Conservation (phyloP, 2,329 filamentous ascomycete genomes). For the Cladosporium sp. region DNA sequence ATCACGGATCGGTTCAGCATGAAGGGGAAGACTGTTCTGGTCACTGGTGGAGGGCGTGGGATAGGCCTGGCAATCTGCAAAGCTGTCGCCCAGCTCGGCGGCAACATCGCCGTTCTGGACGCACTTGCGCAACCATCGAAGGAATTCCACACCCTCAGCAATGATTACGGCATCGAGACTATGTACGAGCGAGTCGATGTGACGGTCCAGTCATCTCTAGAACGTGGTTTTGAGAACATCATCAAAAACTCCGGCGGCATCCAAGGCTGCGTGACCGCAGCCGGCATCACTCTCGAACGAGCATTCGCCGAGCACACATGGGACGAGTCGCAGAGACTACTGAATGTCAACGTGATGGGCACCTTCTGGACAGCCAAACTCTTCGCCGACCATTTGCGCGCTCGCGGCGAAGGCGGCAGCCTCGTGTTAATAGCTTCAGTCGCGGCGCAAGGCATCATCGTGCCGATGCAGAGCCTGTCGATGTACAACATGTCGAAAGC, state of each 20-base stretch:
- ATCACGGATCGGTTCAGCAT: conserved; percentile 19
- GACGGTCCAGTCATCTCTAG: conserved; percentile 30
- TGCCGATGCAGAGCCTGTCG: conserved; percentile 35
- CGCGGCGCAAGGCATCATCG: conserved; percentile 35
- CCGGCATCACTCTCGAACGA: conserved; percentile 35
- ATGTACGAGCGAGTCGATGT: conserved; percentile 41
- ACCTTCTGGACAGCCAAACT: conserved; percentile 39
- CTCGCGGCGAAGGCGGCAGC: conserved; percentile 37
- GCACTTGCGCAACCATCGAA: conserved; percentile 49
- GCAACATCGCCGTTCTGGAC: conserved; percentile 59
- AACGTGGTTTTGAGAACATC: conserved; percentile 28
- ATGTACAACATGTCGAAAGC: conserved; percentile 37
- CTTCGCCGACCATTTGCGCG: conserved; percentile 37
- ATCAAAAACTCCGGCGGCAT: conserved; percentile 27
- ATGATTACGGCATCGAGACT: conserved; percentile 63
- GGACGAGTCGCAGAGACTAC: conserved; percentile 34
- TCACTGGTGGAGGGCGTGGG: conserved; percentile 20
- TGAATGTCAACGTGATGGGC: conserved; percentile 42
- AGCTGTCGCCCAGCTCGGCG: conserved; percentile 32
- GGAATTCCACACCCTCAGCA: conserved; percentile 33
- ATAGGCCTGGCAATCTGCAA: conserved; percentile 30
- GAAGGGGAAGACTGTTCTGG: conserved; percentile 16
- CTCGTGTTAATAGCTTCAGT: conserved; percentile 40
- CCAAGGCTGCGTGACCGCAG: conserved; percentile 33
- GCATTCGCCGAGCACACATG: conserved; percentile 32